Evolutionary conservation across 1,284 basidiomycete species (phyloP), one percentile per base, ranked within the genome.

Genomic region (Marasmius fiardii): DNA sequence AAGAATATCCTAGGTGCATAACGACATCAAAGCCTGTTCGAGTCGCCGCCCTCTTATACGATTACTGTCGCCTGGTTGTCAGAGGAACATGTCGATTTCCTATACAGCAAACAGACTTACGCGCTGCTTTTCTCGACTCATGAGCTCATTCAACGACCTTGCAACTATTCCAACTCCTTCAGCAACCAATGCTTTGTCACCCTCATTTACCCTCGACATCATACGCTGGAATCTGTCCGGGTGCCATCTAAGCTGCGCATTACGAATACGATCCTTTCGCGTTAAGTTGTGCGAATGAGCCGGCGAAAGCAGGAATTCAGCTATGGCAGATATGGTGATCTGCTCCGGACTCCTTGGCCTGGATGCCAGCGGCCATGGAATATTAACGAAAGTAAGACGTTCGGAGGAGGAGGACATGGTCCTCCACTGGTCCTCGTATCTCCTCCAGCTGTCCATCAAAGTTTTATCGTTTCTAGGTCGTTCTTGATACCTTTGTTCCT

Each of bases 161-260:
- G 82, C 82, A n/a, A 92, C 78, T 35, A 80, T 72, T 7, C 88
- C 89, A 4, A 85, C 86, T 0, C 80, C 86, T 57, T 84, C 81
- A 61, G 86, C 82, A 2, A 92, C 84, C 26, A 61, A 65, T 20
- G 61, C 73, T 63, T 67, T 81, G 49, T 93, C 90, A 41, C 69
- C 68, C 43, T 81, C 81, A 6, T 62, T 63, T 1, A 89, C 80
- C 61, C 79, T 74, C n/a, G 62, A 66, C 52, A 86, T 66, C 43
- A 86, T 60, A 41, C 84, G 71, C 56, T 76, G 71, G 70, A 91
- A 90, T 45, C 86, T 74, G 67, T 91, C 89, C 2, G 89, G 89
- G 65, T 91, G 88, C 88, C 88, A 91, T 53, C 85, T 74, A 33
- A 87, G 76, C 65, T 88, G 75, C 2, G 85, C 87, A 34, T 68